These are phyloP conservation scores for Ogataea thermomethanolica DNA, from an alignment of 805 yeast genomes.

Conservation along the genomic window DNA sequence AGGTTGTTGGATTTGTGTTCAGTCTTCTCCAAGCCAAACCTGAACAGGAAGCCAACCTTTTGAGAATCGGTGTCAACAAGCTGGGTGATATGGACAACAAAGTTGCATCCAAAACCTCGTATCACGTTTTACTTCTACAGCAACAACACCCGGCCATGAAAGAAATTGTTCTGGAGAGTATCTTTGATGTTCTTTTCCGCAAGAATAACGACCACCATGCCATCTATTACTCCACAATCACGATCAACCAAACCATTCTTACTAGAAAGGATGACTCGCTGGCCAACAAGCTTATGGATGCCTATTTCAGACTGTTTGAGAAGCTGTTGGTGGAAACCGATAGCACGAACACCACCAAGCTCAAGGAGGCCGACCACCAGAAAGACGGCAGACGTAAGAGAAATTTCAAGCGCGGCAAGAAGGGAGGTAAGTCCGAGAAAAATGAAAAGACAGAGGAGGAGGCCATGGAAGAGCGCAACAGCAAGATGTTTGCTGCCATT, in stretches of 20 bases:
- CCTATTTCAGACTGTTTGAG: slow-evolving; percentile 85
- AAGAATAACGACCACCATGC: slow-evolving; percentile 80
- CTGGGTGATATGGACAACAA: slow-evolving; percentile 90
- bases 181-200: slow-evolving; percentile 76
- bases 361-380: slow-evolving; percentile 46
- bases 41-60: slow-evolving; percentile 91
- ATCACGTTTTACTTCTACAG: slow-evolving; percentile 70
- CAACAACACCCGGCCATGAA: slow-evolving; percentile 97
- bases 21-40: slow-evolving; percentile 83
- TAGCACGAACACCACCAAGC: slow-evolving; percentile 35
- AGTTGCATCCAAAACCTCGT: slow-evolving; percentile 86
- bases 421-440: slow-evolving; percentile 82
- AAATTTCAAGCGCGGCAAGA: slow-evolving; percentile 75
- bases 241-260: slow-evolving; percentile 89
- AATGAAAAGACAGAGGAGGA: slow-evolving; percentile 61
- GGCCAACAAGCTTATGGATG: slow-evolving; percentile 78
- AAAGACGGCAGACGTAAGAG: slow-evolving; percentile 64
- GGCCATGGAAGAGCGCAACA: slow-evolving; percentile 70
- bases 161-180: slow-evolving; percentile 68
- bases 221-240: slow-evolving; percentile 80
- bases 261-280: slow-evolving; percentile 72
- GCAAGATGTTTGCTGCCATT: slow-evolving; percentile 83
- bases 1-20: slow-evolving; percentile 69
- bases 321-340: slow-evolving; percentile 72
- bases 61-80: slow-evolving; percentile 87